A percentile compares a stretch with the other conserved stretches of the same genome.
Evolutionary conservation across 2,329 filamentous ascomycete species (phyloP).

Genomic region (Lecanicillium sp.): DNA sequence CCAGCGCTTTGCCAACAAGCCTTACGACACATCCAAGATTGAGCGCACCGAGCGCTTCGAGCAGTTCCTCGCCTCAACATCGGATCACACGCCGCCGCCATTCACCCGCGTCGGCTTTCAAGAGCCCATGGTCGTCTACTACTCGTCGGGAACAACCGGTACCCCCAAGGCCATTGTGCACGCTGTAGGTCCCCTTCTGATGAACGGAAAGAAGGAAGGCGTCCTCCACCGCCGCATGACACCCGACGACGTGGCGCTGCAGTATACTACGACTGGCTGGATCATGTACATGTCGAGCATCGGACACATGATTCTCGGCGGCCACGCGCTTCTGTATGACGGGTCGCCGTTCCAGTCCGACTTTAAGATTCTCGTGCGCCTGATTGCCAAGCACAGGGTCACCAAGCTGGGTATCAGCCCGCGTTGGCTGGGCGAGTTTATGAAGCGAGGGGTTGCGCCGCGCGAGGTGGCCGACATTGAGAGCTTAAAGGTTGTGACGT

Average conservation of each 20-base stretch:
- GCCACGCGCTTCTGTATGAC: conserved; percentile 66
- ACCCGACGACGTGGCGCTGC: conserved; percentile 35
- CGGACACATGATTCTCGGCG: conserved; percentile 50
- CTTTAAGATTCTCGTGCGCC: conserved; percentile 51
- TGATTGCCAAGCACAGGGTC: conserved; percentile 55
- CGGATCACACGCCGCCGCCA: conserved; percentile 25
- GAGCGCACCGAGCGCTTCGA: conserved; percentile 37
- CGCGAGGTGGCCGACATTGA: conserved; percentile 56
- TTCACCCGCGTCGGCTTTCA: conserved; percentile 60
- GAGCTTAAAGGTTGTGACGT: conserved; percentile 52
- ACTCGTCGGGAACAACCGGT: conserved; percentile 75
- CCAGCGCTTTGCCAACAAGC: conserved; percentile 51
- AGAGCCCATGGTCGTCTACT: conserved; percentile 72
- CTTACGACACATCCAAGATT: conserved; percentile 51
- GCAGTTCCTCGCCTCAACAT: conserved; percentile 32
- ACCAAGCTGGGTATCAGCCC: conserved; percentile 72
- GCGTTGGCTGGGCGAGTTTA: conserved; percentile 67
- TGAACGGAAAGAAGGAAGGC: conserved; percentile 52
- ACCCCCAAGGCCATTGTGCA: conserved; percentile 83
- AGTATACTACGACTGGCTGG: conserved; percentile 69
- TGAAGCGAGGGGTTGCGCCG: conserved; percentile 55
- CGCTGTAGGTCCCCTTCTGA: conserved; percentile 55
- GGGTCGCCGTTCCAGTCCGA: conserved; percentile 73
- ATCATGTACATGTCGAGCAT: conserved; percentile 75
- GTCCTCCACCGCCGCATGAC: conserved; percentile 37